Percentiles rank a stretch among this genome's conserved stretches.
phyloP scores from a whole-genome alignment of 2,329 filamentous ascomycete species.

The Anthostomella pinea region DNA sequence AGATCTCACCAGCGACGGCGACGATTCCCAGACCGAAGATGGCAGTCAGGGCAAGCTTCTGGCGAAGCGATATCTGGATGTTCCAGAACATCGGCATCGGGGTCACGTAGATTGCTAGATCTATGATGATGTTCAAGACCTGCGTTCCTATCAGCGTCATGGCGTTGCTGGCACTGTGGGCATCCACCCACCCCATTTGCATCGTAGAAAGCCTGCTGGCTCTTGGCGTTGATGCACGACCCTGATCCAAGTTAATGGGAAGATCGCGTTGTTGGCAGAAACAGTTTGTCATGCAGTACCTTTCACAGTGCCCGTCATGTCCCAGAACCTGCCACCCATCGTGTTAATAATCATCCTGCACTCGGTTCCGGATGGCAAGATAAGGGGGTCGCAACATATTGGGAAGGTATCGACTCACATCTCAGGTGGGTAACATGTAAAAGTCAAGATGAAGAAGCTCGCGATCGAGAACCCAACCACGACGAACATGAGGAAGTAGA shows the following conservation, averaged over 20 bases:
- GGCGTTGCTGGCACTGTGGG: too few relatives aligned
- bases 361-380: too few relatives aligned
- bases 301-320: constrained; percentile 2
- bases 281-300: too few relatives aligned
- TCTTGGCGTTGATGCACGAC: constrained; percentile 4
- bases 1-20: constrained; percentile 7
- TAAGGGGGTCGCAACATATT: too few relatives aligned
- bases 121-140: constrained; percentile 7
- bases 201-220: constrained; percentile 12
- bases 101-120: constrained; percentile 9
- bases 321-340: constrained; percentile 6
- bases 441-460: constrained; percentile 7
- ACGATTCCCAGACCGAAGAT: constrained; percentile 10
- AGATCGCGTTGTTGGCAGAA: too few relatives aligned
- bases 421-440: constrained; percentile 9
- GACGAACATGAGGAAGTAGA: constrained; percentile 9
- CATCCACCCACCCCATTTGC: constrained; percentile 5
- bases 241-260: too few relatives aligned
- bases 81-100: constrained; percentile 13
- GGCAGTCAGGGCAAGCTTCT: constrained; percentile 4
- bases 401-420: constrained; percentile 1
- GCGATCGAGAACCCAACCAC: constrained; percentile 7
- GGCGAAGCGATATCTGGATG: constrained; percentile 6
- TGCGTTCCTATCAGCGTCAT: too few relatives aligned
- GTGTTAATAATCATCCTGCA: not conserved